A percentile compares a stretch with the other conserved stretches of the same genome.
Conservation (phyloP, 768 basidiomycete genomes). For the Zangia roseola region DNA sequence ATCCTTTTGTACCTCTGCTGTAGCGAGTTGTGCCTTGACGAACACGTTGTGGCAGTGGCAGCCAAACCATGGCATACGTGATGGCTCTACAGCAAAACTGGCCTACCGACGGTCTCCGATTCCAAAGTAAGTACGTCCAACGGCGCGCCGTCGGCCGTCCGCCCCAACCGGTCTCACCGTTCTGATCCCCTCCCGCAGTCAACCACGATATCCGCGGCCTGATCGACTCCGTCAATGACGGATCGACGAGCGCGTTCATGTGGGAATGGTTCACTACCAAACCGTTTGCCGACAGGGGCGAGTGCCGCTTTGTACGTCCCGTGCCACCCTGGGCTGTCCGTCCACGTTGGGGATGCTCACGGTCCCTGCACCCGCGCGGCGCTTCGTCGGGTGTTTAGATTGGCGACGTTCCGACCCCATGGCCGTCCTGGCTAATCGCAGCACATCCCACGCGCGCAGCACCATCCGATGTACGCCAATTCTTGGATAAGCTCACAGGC, state of each 20-base stretch:
- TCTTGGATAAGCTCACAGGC: conserved; percentile 61
- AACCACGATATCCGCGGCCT: conserved; percentile 81
- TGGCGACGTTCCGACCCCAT: conserved; percentile 85
- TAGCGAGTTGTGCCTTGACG: not conserved
- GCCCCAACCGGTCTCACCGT: no score
- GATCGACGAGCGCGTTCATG: conserved; percentile 87
- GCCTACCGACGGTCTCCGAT: conserved; percentile 61
- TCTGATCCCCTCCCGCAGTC: conserved; percentile 40
- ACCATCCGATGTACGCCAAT: conserved; percentile 46
- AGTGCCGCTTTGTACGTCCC: conserved; percentile 75
- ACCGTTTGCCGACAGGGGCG: conserved; percentile 75
- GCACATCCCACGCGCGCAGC: conserved; percentile 71
- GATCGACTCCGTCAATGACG: conserved; percentile 84
- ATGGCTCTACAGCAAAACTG: conserved; percentile 90
- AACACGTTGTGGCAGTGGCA: conserved; percentile 50
- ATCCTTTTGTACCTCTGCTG: not conserved
- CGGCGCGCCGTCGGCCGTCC: no score
- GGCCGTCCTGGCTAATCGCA: conserved; percentile 96
- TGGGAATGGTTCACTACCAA: conserved; percentile 94
- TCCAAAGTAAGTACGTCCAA: conserved; percentile 52
- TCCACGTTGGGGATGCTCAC: no score
- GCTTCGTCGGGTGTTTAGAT: conserved; percentile 45
- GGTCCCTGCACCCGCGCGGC: not conserved
- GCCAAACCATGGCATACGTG: conserved; percentile 94
- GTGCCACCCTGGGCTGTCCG: no score